phyloP scores from a whole-genome alignment of 768 basidiomycete genomes.

The Podaxis sp. region DNA sequence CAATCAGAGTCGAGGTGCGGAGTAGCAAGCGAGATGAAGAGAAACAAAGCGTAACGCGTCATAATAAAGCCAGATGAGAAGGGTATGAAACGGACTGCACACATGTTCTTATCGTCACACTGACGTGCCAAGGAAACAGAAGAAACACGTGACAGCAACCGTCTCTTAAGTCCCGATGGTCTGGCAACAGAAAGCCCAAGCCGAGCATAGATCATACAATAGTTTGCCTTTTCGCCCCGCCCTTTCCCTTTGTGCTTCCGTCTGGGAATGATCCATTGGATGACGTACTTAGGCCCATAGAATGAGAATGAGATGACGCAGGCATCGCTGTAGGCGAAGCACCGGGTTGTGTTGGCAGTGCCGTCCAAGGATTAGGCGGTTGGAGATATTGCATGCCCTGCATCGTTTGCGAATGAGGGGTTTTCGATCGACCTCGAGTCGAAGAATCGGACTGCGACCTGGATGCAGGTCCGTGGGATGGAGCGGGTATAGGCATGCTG shows the following conservation, averaged over 20 bases:
- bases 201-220: neutral
- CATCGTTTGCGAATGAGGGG: conserved; percentile 15
- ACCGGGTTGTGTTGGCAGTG: conserved; percentile 32
- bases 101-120: neutral
- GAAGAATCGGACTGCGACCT: conserved; percentile 18
- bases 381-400: conserved; percentile 20
- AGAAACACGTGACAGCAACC: neutral
- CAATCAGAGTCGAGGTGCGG: conserved; percentile 1
- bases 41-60: conserved; percentile 4
- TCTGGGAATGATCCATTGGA: neutral
- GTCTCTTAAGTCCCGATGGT: neutral
- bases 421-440: conserved; percentile 22
- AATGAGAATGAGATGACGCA: conserved; percentile 14
- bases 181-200: neutral
- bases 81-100: neutral
- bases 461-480: conserved; percentile 13
- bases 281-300: neutral
- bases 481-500: conserved; percentile 14
- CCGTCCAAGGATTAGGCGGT: conserved; percentile 38
- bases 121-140: neutral
- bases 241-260: neutral
- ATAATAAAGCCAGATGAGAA: conserved; percentile 1
- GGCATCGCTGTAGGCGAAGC: conserved; percentile 24
- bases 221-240: neutral
- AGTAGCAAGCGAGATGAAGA: neutral